Base-by-base conservation (phyloP, 495 filamentous ascomycete genomes). In the Annulohypoxylon nitens region DNA sequence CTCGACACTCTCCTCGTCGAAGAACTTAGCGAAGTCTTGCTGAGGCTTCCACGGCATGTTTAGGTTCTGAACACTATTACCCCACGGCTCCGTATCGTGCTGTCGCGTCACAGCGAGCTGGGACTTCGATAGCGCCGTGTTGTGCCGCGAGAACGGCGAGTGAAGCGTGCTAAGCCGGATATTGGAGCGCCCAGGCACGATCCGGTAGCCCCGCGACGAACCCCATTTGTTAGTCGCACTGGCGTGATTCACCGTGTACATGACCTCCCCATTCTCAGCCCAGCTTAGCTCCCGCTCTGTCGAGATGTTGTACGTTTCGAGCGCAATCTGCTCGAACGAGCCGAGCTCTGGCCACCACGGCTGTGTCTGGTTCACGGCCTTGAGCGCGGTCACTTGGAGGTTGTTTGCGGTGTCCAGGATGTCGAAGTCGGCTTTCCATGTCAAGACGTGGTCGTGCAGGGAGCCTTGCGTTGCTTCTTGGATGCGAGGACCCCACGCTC, bases 371-470 rank as follows among this genome's bases (percentile, higher is more conserved):
- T 80, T 79, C 4, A 79, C 82, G 3, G 80, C 73, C 23, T 81
- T 75, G 23, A 86, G 73, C n/a, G 80, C 77, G 16, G 81, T 82
- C 26, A 81, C 76, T 62, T 83, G 77, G 30, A 88, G 70, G 26
- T 76, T 83, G 77, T 88, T 88, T 26, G 78, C 77, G n/a, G 79
- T 76, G 33, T 79, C 84, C 16, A 84, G 72, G 26, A 89, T 79
- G 69, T 89, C 86, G 64, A 89, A 85, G 76, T 89, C 86, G 18
- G 82, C 83, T 68, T 87, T 87, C 79, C 83, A 89, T 64, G 83
- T 86, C 6, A 88, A 63, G 9, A 87, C 80, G 66, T 88, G 86
- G 65, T 85, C 83, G 78, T 88, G 86, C 61, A 86, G 83, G 5
- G 81, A 80, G 45, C 85, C 83, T 30, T 83, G 79, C 0, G 85